A percentile compares a stretch with the other conserved stretches of the same genome.
phyloP scores from a whole-genome alignment of 2,329 filamentous ascomycete species.

The Colletotrichum viniferum region DNA sequence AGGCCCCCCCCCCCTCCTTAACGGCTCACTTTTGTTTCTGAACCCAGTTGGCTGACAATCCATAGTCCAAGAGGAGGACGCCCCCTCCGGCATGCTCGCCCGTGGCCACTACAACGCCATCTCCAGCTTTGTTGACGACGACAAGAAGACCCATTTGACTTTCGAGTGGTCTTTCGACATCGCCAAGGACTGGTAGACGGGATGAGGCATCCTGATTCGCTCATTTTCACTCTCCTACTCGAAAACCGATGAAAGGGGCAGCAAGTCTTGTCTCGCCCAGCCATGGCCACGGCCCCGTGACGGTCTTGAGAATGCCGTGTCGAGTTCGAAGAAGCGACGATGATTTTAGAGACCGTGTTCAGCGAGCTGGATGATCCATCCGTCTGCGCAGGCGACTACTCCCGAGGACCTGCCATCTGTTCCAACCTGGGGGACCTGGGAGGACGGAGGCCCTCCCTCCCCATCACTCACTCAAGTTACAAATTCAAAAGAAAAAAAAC shows the following conservation, averaged over 20 bases:
- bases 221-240: neutral
- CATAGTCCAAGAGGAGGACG: slow-evolving; percentile 87
- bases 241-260: neutral
- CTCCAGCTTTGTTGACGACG: slow-evolving; percentile 94
- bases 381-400: neutral
- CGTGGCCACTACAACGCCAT: slow-evolving; percentile 89
- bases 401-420: neutral
- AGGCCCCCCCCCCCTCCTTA: slow-evolving; percentile 44
- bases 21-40: neutral
- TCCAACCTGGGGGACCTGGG: neutral
- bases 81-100: slow-evolving; percentile 86
- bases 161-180: slow-evolving; percentile 99
- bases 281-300: neutral
- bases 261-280: neutral
- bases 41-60: slow-evolving; percentile 6
- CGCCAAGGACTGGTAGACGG: slow-evolving; percentile 85
- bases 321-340: neutral
- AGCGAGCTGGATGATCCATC: neutral
- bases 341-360: neutral
- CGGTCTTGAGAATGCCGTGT: neutral
- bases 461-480: neutral
- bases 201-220: neutral
- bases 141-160: slow-evolving; percentile 85
- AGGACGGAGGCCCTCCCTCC: neutral
- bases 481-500: neutral